These are phyloP conservation scores for Globisporangium paddicum DNA, from an alignment of 352 stramenopile species.

Conservation along the genomic window DNA sequence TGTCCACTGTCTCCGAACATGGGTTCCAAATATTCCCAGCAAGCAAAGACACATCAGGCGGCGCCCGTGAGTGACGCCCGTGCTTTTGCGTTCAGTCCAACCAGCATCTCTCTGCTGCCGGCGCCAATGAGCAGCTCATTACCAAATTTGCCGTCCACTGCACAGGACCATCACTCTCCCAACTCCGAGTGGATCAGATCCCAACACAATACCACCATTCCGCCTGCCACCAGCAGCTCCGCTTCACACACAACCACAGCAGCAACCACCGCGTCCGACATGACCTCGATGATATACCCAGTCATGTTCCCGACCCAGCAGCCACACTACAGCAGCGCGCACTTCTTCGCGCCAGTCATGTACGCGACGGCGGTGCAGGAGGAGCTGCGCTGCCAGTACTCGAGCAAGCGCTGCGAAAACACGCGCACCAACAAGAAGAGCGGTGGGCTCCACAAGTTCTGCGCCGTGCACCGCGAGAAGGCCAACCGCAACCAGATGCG, in stretches of 20 bases:
- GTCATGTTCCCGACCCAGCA: constrained; percentile 9
- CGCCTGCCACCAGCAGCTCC: background rate
- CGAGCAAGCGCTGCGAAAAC: constrained; percentile 48
- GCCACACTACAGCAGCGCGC: background rate
- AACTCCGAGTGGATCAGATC: background rate
- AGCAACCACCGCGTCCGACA: background rate
- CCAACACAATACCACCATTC: background rate
- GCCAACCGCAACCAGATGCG: constrained; percentile 74
- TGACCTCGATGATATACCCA: constrained; percentile 13
- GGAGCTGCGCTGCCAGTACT: constrained; percentile 51
- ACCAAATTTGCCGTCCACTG: constrained; percentile 5
- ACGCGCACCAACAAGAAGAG: constrained; percentile 37
- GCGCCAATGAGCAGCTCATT: background rate
- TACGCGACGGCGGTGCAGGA: constrained; percentile 23
- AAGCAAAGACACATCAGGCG: no score
- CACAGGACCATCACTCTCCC: constrained; percentile 1
- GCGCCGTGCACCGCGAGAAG: constrained; percentile 47
- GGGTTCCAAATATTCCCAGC: constrained; percentile 2
- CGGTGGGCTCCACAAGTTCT: constrained; percentile 52
- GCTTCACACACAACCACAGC: background rate
- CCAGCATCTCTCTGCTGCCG: background rate
- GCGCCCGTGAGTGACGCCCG: no score
- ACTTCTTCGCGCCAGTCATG: background rate
- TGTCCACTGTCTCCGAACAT: background rate
- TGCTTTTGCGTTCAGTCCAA: background rate